A percentile compares a stretch with the other conserved stretches of the same genome.
Conservation (phyloP, 345 rosid species). For the Aegle marmelos region DNA sequence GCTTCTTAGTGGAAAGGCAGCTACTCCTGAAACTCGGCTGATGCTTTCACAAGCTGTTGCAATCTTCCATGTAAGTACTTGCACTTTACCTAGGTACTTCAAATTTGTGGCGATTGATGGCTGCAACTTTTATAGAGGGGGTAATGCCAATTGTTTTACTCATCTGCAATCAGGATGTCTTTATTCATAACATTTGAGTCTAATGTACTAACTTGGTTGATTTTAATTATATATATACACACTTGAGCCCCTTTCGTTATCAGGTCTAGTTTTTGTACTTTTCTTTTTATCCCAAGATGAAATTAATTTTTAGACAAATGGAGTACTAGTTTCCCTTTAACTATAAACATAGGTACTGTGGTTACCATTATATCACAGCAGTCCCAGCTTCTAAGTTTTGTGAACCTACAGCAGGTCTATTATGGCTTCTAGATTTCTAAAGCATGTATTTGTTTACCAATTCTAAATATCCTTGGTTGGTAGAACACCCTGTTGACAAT, state of each 20-base stretch:
- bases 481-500: neutral
- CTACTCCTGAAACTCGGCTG: constrained; percentile 55
- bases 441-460: neutral
- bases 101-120: neutral
- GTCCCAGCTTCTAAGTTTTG: neutral
- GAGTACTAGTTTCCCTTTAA: neutral
- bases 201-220: neutral
- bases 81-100: constrained; percentile 1
- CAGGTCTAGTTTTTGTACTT: neutral
- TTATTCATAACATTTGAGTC: neutral
- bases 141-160: neutral
- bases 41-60: constrained; percentile 87
- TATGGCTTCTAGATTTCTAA: neutral
- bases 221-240: neutral
- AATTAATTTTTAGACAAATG: neutral
- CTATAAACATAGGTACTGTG: neutral
- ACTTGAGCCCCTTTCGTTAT: too few relatives aligned
- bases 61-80: constrained; percentile 79
- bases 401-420: neutral
- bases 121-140: neutral
- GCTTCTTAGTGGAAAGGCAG: constrained; percentile 69
- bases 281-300: neutral
- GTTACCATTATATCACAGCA: neutral
- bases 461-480: neutral
- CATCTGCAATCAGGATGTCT: neutral